phyloP scores from a whole-genome alignment of 441 rosid genomes.

The Euphorbia schlechtendalii region DNA sequence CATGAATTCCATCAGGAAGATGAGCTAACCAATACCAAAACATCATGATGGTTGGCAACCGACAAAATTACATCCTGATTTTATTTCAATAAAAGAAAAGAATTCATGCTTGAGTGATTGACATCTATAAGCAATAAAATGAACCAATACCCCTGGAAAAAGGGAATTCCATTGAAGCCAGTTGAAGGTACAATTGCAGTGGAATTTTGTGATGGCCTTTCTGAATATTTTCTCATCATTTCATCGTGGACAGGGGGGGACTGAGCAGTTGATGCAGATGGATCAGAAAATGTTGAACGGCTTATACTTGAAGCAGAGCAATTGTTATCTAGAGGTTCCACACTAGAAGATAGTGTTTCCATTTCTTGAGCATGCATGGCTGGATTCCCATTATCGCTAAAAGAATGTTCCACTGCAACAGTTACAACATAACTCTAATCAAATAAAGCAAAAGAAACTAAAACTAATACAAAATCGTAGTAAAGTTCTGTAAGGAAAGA shows the following conservation, averaged over 20 bases:
- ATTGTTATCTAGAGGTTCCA: conserved; percentile 29
- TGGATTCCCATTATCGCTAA: conserved; percentile 39
- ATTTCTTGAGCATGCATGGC: conserved; percentile 42
- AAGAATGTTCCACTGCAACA: conserved; percentile 50
- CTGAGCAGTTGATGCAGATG: conserved; percentile 36
- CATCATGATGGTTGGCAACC: background rate
- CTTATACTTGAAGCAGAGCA: conserved; percentile 32
- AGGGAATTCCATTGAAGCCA: conserved; percentile 50
- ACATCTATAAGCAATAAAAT: conserved; percentile 12
- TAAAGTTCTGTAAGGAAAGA: background rate
- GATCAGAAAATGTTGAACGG: conserved; percentile 34
- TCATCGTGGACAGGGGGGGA: conserved; percentile 27
- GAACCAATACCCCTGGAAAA: conserved; percentile 68
- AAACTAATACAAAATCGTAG: background rate
- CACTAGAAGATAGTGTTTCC: conserved; percentile 37
- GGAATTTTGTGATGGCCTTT: conserved; percentile 32
- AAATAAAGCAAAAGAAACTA: background rate
- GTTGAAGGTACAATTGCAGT: conserved; percentile 41
- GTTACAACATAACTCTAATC: conserved; percentile 5
- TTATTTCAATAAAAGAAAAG: background rate
- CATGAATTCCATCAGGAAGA: background rate
- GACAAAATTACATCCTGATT: background rate
- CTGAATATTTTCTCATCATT: conserved; percentile 31
- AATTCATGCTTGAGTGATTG: no score
- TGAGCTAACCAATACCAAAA: background rate